These are phyloP conservation scores for Cutaneotrichosporon spelunceum DNA, from an alignment of 1,284 basidiomycete species.

Conservation along the genomic window DNA sequence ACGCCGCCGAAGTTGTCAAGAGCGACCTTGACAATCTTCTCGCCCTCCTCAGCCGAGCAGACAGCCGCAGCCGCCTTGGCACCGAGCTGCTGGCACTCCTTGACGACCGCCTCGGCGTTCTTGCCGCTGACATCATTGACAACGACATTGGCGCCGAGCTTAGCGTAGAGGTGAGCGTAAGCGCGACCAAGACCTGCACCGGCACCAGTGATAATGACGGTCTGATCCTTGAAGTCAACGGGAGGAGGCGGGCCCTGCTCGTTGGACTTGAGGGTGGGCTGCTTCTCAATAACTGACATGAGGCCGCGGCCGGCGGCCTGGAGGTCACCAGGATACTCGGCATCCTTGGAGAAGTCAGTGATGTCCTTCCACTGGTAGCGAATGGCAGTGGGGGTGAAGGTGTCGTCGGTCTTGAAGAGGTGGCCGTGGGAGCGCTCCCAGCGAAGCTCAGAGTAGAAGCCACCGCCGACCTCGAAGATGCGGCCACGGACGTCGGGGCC, in stretches of 20 bases:
- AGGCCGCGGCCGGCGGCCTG: slow-evolving; percentile 68
- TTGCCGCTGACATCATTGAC: slow-evolving; percentile 93
- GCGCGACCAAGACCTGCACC: slow-evolving; percentile 88
- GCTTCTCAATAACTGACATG: slow-evolving; percentile 31
- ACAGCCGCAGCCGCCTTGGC: slow-evolving; percentile 82
- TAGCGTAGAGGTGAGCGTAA: slow-evolving; percentile 87
- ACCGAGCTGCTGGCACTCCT: slow-evolving; percentile 81
- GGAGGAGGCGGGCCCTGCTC: slow-evolving; percentile 55
- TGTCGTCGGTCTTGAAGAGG: slow-evolving; percentile 81
- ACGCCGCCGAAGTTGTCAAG: slow-evolving; percentile 83
- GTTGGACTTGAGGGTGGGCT: slow-evolving; percentile 19
- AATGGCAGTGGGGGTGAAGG: slow-evolving; percentile 92
- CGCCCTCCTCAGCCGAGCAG: slow-evolving; percentile 81
- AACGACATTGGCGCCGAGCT: slow-evolving; percentile 90
- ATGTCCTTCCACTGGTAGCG: slow-evolving; percentile 78
- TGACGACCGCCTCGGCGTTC: slow-evolving; percentile 75
- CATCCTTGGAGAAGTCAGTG: slow-evolving; percentile 67
- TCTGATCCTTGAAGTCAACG: slow-evolving; percentile 83
- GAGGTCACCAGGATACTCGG: slow-evolving; percentile 61
- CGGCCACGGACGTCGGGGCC: slow-evolving; percentile 77
- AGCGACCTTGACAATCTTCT: slow-evolving; percentile 82
- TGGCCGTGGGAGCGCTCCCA: slow-evolving; percentile 86
- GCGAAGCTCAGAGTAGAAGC: slow-evolving; percentile 85
- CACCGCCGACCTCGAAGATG: slow-evolving; percentile 91
- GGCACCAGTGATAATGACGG: slow-evolving; percentile 90